These are phyloP conservation scores for Hemileccinum rubropunctum DNA, from an alignment of 768 basidiomycete genomes.

Conservation along the genomic window DNA sequence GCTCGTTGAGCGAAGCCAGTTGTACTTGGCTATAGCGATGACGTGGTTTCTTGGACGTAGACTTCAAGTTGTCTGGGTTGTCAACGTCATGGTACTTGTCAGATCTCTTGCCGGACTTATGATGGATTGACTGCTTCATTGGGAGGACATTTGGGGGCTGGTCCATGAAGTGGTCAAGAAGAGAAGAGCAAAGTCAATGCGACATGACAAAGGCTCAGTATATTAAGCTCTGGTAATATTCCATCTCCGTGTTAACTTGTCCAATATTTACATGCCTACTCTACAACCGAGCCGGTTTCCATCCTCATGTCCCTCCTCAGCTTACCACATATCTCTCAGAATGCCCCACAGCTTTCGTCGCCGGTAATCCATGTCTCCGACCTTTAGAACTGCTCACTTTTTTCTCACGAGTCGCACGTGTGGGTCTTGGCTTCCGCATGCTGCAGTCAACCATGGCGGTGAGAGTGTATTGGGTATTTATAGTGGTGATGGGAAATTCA, in stretches of 20 bases:
- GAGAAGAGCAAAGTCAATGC: constrained; percentile 34
- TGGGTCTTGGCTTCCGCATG: constrained; percentile 9
- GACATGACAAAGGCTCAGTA: constrained; percentile 39
- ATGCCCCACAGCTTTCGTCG: no score
- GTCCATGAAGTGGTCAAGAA: constrained; percentile 27
- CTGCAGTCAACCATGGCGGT: constrained; percentile 12
- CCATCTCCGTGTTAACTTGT: constrained; percentile 31
- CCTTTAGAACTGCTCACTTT: background rate
- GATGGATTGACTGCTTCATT: constrained; percentile 11
- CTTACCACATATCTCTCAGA: no score
- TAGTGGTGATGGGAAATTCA: constrained; percentile 20
- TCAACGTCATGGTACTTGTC: constrained; percentile 26
- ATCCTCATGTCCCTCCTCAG: no score
- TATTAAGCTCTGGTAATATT: constrained; percentile 39
- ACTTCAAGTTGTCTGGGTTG: constrained; percentile 21
- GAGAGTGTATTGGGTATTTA: constrained; percentile 27
- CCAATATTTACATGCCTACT: constrained; percentile 30
- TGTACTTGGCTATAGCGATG: constrained; percentile 74
- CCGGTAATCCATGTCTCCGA: no score
- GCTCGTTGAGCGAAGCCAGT: constrained; percentile 72
- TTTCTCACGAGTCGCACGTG: constrained; percentile 23
- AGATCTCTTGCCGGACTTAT: constrained; percentile 12
- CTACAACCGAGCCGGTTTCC: constrained; percentile 2
- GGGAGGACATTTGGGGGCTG: constrained; percentile 12
- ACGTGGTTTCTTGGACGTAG: constrained; percentile 62